Conservation (phyloP, 1,284 basidiomycete species). For the Garcileccinum viscosum region DNA sequence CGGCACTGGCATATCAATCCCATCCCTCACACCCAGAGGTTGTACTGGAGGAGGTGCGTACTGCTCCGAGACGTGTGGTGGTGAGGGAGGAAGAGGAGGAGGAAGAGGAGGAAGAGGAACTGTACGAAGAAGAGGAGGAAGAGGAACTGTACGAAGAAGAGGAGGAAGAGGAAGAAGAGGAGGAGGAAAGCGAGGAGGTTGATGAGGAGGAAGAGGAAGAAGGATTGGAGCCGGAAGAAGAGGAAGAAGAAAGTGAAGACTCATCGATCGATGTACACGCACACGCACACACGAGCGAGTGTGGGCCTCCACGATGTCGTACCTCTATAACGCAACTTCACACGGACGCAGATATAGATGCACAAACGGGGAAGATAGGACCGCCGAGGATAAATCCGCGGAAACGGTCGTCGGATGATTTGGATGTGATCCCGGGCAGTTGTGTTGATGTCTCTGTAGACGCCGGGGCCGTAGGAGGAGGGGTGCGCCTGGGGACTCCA, state of each 20-base stretch:
- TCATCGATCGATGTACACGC: slow-evolving; percentile 16
- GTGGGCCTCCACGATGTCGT: background rate
- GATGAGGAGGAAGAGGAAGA: slow-evolving; percentile 8
- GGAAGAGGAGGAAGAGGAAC: slow-evolving; percentile 25
- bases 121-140: slow-evolving; percentile 18
- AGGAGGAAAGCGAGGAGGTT: slow-evolving; percentile 37
- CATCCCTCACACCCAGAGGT: slow-evolving; percentile 25
- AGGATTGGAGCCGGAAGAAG: background rate
- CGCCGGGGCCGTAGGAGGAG: background rate
- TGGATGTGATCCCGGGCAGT: slow-evolving; percentile 17
- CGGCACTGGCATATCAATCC: slow-evolving; percentile 7
- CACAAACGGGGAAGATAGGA: slow-evolving; percentile 20
- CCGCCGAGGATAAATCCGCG: slow-evolving; percentile 36
- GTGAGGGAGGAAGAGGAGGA: slow-evolving; percentile 34
- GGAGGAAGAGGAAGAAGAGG: background rate
- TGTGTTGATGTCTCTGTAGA: background rate
- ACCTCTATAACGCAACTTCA: background rate
- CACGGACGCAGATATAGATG: background rate
- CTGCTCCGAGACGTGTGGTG: slow-evolving; percentile 20
- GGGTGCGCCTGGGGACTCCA: slow-evolving; percentile 29
- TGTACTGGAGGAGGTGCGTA: slow-evolving; percentile 33
- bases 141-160: slow-evolving; percentile 26
- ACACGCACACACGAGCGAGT: background rate
- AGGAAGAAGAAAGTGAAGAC: slow-evolving; percentile 34
- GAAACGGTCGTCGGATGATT: slow-evolving; percentile 40